Evolutionary conservation across 2,329 filamentous ascomycete species (phyloP).

Genomic region (Penicillium oxalicum): DNA sequence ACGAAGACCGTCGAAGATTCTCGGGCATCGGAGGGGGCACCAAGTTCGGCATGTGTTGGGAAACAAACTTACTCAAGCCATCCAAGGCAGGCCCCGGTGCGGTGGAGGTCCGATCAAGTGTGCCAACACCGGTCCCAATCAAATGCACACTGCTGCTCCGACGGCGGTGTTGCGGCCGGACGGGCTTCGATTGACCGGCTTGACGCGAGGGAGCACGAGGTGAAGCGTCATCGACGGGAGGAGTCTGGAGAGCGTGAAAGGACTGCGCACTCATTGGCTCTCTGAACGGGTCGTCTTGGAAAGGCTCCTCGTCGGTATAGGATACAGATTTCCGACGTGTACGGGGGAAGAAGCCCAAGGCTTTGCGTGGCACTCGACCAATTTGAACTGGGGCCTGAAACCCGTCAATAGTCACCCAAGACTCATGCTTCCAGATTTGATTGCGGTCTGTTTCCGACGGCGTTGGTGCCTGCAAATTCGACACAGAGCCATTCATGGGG

Average conservation of each 20-base stretch:
- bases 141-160: slow-evolving; percentile 53
- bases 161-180: slow-evolving; percentile 34
- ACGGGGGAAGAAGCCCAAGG: slow-evolving; percentile 86
- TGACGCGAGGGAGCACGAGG: slow-evolving; percentile 22
- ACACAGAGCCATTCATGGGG: background rate
- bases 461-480: background rate
- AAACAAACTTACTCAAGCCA: slow-evolving; percentile 75
- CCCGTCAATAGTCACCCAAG: slow-evolving; percentile 78
- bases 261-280: slow-evolving; percentile 26
- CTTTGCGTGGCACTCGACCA: slow-evolving; percentile 70
- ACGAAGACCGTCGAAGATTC: slow-evolving; percentile 33
- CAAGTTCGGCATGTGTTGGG: slow-evolving; percentile 73
- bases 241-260: slow-evolving; percentile 23
- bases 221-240: slow-evolving; percentile 23
- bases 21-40: slow-evolving; percentile 60
- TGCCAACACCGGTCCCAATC: slow-evolving; percentile 80
- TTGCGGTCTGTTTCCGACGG: slow-evolving; percentile 47
- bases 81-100: slow-evolving; percentile 71
- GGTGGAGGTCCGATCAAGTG: slow-evolving; percentile 55
- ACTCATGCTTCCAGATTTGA: slow-evolving; percentile 74
- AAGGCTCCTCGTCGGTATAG: slow-evolving; percentile 54
- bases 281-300: slow-evolving; percentile 26
- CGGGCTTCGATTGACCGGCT: slow-evolving; percentile 28
- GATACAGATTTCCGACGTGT: slow-evolving; percentile 73
- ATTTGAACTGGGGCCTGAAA: slow-evolving; percentile 71